phyloP scores from a whole-genome alignment of 257 asterid genomes.

The Fraxinus anomala region DNA sequence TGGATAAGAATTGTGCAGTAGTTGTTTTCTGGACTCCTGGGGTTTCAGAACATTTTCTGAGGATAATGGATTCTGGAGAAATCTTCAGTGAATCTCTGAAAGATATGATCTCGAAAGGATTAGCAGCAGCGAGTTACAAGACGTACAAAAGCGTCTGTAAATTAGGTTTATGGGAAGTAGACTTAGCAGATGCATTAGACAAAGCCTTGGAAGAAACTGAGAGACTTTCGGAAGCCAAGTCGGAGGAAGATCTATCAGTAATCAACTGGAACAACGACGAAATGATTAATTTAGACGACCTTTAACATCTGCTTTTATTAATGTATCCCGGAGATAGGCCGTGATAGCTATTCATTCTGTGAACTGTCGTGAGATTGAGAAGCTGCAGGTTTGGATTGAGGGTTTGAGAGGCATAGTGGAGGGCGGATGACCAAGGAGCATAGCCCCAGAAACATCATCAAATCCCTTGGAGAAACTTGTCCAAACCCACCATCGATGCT shows the following conservation, averaged over 20 bases:
- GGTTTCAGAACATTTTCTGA: constrained; percentile 50
- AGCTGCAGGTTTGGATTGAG: background rate
- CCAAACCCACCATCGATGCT: background rate
- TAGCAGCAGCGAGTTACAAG: constrained; percentile 63
- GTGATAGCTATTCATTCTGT: background rate
- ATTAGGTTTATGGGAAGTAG: constrained; percentile 52
- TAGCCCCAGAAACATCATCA: background rate
- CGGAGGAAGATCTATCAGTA: constrained; percentile 40
- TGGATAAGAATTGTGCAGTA: constrained; percentile 74
- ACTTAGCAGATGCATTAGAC: constrained; percentile 69
- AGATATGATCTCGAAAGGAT: constrained; percentile 59
- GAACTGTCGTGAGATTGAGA: background rate
- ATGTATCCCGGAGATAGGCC: background rate
- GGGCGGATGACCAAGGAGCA: background rate
- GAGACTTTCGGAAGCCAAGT: constrained; percentile 34
- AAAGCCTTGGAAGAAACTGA: constrained; percentile 51
- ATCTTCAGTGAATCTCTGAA: constrained; percentile 34
- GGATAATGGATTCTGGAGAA: constrained; percentile 55
- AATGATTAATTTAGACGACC: constrained; percentile 68
- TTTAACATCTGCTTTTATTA: constrained; percentile 32
- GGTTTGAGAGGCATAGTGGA: background rate
- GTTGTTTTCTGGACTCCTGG: constrained; percentile 64
- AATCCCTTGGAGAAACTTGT: background rate
- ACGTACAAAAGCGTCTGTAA: constrained; percentile 56
- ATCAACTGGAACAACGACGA: constrained; percentile 66